Base-by-base conservation (phyloP, 208 protist species). In the Balamuthia mandrillaris region DNA sequence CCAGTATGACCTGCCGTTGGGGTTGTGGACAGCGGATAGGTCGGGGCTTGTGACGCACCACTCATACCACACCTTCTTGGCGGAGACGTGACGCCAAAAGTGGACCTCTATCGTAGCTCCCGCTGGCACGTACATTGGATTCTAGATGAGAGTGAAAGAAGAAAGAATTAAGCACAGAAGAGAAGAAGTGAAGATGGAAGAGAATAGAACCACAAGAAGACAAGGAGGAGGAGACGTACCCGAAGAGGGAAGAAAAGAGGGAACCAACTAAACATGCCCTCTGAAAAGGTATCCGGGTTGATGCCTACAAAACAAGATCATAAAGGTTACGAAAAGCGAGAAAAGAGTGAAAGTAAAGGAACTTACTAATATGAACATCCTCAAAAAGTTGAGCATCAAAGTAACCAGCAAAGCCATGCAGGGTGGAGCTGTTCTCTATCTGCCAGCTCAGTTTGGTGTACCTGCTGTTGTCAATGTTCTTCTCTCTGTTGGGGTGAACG, bases 261-360 rank as follows among this genome's bases (percentile, higher is more conserved):
- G 77, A 97, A 98, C 96, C 96, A 98, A 70, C 85, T 92, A 85
- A 95, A 94, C 96, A 98, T 97, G 52, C 90, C 95, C 9, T 81
- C 45, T 2, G 91, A 92, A 49, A 90, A 70, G 5, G 90, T 95
- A 0, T 1, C 31, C 1, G 95, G 94, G 66, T 93, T 85, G 29
- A 92, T 94, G 74, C 84, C 87, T 90, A 39, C 21, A 6, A 5
- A 47, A 27, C 10, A 65, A 10, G n/a, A 65, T 14, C 9, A 65
- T 10, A 10, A 65, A 14, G 58, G 33, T 27, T 12, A 9, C 54
- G 60, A 39, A 41, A 29, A 47, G 47, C 21, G 85, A 88, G 77
- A 81, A 87, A 85, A 77, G 9, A 7, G 60, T 41, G n/a, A n/a
- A n/a, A 78, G 31, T 37, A 6, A 24, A 7, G 41, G 12, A 7